A percentile compares a stretch with the other conserved stretches of the same genome.
Conservation (phyloP, 2,329 filamentous ascomycete genomes). For the Penicillium psychrosexuale region DNA sequence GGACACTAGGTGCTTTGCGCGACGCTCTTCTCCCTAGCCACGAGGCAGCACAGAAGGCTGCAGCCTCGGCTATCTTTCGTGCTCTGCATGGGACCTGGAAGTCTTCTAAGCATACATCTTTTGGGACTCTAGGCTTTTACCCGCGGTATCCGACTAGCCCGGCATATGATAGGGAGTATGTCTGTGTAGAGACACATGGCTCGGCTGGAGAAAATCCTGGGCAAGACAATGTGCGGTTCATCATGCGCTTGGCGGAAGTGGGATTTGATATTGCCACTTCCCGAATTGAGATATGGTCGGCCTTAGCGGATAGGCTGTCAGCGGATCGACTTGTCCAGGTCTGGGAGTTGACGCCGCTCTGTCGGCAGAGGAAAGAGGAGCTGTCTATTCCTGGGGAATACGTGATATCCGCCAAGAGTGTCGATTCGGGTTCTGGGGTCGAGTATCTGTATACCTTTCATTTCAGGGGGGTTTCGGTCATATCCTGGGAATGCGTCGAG, state of each 20-base stretch:
- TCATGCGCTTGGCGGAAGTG: conserved; percentile 16
- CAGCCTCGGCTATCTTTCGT: conserved; percentile 66
- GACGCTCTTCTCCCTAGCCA: conserved; percentile 33
- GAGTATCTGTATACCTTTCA: conserved; percentile 24
- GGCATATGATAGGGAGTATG: conserved; percentile 36
- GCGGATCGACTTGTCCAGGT: conserved; percentile 4
- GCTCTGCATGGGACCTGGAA: conserved; percentile 69
- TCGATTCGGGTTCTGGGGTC: neutral
- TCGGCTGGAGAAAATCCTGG: neutral
- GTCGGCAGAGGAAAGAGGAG: neutral
- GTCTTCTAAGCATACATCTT: conserved; percentile 51
- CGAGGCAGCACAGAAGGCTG: conserved; percentile 51
- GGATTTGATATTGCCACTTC: neutral
- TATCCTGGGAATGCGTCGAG: conserved; percentile 19
- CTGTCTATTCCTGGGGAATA: conserved; percentile 9
- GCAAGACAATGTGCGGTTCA: conserved; percentile 5
- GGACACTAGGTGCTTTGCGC: conserved; percentile 50
- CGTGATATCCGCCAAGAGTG: conserved; percentile 12
- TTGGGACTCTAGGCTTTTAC: conserved; percentile 63
- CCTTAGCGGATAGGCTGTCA: neutral
- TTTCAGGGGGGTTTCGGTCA: conserved; percentile 28
- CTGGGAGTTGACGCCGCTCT: conserved; percentile 7
- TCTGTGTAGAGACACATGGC: conserved; percentile 24
- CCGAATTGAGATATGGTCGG: conserved; percentile 17
- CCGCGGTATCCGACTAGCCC: conserved; percentile 56